Evolutionary conservation across 768 basidiomycete species (phyloP).

Genomic region (Steccherinum ochraceum): DNA sequence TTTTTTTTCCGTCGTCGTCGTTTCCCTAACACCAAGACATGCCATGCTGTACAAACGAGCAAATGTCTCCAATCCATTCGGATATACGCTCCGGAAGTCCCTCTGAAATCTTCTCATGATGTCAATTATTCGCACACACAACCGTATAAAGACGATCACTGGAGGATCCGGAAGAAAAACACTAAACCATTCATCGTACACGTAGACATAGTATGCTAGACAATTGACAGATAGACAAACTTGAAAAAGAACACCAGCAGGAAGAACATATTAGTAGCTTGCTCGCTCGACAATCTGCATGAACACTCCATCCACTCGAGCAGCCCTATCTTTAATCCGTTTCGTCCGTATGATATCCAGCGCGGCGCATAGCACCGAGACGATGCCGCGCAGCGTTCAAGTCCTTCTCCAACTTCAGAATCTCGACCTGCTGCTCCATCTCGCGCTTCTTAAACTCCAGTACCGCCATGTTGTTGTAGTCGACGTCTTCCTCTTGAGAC

Average conservation of each 20-base stretch:
- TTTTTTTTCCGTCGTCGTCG: neutral
- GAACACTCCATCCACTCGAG: too few species aligned
- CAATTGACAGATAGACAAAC: neutral
- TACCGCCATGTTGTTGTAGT: slow-evolving; percentile 87
- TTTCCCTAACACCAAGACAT: neutral
- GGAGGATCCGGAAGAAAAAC: too few species aligned
- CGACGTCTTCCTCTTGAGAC: slow-evolving; percentile 67
- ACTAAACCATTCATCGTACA: neutral
- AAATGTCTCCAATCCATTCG: neutral
- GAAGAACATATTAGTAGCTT: neutral
- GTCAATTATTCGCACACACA: too few species aligned
- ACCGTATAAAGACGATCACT: too few species aligned
- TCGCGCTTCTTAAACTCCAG: slow-evolving; percentile 96
- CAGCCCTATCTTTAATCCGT: slow-evolving; percentile 22
- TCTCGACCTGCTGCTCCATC: slow-evolving; percentile 99
- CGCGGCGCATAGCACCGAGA: slow-evolving; percentile 79
- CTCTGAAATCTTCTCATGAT: too few species aligned
- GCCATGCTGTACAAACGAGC: neutral
- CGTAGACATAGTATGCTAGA: neutral
- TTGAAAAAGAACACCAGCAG: too few species aligned
- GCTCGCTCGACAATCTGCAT: too few species aligned
- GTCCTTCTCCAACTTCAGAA: slow-evolving; percentile 93
- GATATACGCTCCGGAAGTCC: too few species aligned
- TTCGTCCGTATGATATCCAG: slow-evolving; percentile 86
- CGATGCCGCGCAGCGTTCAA: slow-evolving; percentile 80